Evolutionary conservation across 2,329 filamentous ascomycete genomes (phyloP), one percentile per base, ranked within the genome.

Genomic region (Tolypocladium guangdongense): DNA sequence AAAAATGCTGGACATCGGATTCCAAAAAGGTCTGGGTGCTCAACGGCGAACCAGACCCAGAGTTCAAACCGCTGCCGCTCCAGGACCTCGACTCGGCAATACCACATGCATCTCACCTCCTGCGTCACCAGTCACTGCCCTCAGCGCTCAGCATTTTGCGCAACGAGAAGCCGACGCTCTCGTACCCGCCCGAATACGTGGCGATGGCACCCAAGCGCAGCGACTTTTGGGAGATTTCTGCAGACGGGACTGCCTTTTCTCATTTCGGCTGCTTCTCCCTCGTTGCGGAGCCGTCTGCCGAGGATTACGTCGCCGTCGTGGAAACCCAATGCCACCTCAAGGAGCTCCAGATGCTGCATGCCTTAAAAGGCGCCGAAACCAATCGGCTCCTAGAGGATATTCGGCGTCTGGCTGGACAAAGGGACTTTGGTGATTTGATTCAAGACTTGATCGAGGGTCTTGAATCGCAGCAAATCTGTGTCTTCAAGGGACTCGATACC

Each of bases 401-500:
- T 33, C 55, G 55, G 20, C 38, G 51, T 2, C 57, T 66, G 11
- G 59, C 59, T n/a, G 54, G 54, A 1, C 55, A 48, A 0, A 56
- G 55, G 1, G 54, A 57, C 4, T 56, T 61, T 37, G 56, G 55
- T 5, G 39, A 59, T n/a, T 54, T 66, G 4, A 52, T 69, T 5
- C 57, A 59, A 11, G 54, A 55, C 11, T 60, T 70, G 20, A 54
- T 66, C 11, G 56, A 62, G 7, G 66, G 65, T 11, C 59, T 69
- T 4, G 56, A 58, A 24, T 51, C 60, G 24, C 56, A 60, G 16
- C 58, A 57, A 14, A 56, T 69, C 1, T 41, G 52, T 22, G 51
- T 70, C 46, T 69, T 62, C 54, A 65, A 66, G 52, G 69, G 69
- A 5, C 63, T 71, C 2, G 67, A 66, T 36, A 68, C 66, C 5